Percentiles rank a stretch among this genome's conserved stretches.
phyloP scores from a whole-genome alignment of 208 protist genomes.

The Leishmania amazonensis region DNA sequence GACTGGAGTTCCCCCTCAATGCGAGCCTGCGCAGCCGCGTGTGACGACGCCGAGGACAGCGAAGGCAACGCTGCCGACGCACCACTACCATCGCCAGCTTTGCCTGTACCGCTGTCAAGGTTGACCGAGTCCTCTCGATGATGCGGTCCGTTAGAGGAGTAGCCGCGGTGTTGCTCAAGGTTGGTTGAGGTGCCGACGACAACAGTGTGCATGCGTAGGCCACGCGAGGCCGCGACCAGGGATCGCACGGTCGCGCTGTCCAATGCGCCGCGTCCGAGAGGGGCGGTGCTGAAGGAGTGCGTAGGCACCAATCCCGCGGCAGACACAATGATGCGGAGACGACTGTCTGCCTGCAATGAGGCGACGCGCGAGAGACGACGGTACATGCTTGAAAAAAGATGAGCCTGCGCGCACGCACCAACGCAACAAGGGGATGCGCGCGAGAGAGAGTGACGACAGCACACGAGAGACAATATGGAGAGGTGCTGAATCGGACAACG shows the following conservation, averaged over 20 bases:
- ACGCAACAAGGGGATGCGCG: background rate
- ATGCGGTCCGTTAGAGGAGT: background rate
- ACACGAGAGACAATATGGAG: background rate
- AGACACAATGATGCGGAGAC: background rate
- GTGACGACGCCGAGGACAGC: background rate
- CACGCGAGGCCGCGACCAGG: background rate
- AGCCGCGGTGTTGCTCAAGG: slow-evolving; percentile 5
- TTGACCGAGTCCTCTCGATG: background rate
- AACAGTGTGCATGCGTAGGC: background rate
- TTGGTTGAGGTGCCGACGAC: background rate
- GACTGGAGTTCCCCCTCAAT: slow-evolving; percentile 40
- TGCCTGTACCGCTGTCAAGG: too few species aligned
- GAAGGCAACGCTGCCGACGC: background rate
- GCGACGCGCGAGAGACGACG: background rate
- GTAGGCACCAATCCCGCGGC: background rate
- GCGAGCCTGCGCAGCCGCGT: slow-evolving; percentile 15
- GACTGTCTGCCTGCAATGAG: background rate
- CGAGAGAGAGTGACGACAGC: background rate
- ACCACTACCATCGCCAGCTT: background rate
- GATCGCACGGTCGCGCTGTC: background rate
- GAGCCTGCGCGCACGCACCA: background rate
- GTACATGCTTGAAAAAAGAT: background rate
- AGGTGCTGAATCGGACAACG: background rate
- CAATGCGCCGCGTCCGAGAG: background rate
- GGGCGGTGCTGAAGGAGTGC: background rate